Conservation (phyloP, 768 basidiomycete genomes). For the Podaxis mareebaensis region DNA sequence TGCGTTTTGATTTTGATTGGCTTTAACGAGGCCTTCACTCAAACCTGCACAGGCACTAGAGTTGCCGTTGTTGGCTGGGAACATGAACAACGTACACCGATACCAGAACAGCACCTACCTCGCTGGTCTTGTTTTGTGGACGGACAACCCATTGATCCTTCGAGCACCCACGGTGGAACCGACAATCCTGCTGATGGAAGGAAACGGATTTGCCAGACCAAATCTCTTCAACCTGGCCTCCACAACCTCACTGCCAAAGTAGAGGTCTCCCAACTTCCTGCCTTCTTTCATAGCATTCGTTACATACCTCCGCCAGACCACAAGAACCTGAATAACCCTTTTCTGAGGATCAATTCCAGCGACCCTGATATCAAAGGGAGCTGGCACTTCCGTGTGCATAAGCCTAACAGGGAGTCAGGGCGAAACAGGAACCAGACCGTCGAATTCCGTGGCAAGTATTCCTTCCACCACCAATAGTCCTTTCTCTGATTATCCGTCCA, state of each 20-base stretch:
- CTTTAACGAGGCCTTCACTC: neutral
- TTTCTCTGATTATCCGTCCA: too few relatives aligned
- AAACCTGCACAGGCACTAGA: slow-evolving; percentile 1
- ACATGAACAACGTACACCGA: neutral
- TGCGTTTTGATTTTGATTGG: neutral
- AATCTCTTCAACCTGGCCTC: neutral
- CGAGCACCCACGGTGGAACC: too few relatives aligned
- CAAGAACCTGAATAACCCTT: neutral
- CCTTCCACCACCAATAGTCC: too few relatives aligned
- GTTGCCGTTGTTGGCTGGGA: slow-evolving; percentile 2
- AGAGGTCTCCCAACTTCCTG: neutral
- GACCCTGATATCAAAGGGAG: neutral
- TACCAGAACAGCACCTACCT: neutral
- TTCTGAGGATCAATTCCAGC: slow-evolving; percentile 1
- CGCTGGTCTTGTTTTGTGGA: neutral
- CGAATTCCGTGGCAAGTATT: too few relatives aligned
- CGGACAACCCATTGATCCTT: neutral
- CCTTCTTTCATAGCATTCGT: slow-evolving; percentile 11
- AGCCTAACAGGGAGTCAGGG: neutral
- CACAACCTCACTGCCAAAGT: neutral
- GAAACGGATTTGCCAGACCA: neutral
- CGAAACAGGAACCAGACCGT: neutral
- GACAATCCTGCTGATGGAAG: slow-evolving; percentile 6
- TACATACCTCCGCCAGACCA: neutral
- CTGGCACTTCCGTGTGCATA: neutral